These are phyloP conservation scores for Nakaseomyces bracarensis DNA, from an alignment of 1,139 yeast species.

Conservation along the genomic window DNA sequence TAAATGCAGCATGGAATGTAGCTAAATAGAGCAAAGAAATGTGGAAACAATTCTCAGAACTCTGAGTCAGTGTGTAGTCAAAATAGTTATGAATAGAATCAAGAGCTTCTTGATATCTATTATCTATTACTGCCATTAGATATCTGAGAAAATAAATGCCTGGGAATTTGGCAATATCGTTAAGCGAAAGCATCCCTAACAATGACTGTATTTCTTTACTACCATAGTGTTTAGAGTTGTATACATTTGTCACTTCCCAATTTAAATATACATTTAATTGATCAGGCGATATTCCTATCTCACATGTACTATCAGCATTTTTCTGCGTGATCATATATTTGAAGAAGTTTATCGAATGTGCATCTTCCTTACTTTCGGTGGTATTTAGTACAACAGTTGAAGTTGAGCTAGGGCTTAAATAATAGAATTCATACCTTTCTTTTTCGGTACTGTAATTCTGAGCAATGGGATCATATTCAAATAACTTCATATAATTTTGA, in stretches of 20 bases:
- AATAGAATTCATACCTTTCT: background rate
- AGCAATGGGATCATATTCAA: background rate
- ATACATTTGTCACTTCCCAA: constrained; percentile 5
- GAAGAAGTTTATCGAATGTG: background rate
- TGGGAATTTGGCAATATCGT: constrained; percentile 50
- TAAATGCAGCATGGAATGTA: constrained; percentile 66
- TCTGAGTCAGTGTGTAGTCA: constrained; percentile 68
- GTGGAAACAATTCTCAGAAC: constrained; percentile 37
- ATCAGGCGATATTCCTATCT: background rate
- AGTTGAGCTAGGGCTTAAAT: background rate
- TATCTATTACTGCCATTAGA: constrained; percentile 50
- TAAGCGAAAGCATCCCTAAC: constrained; percentile 43
- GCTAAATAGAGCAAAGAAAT: constrained; percentile 77
- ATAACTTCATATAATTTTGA: constrained; percentile 8
- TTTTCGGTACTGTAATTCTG: background rate
- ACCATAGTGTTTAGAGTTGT: background rate
- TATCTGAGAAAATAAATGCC: constrained; percentile 58
- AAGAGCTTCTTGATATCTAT: constrained; percentile 68
- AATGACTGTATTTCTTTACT: constrained; percentile 28
- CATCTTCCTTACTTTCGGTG: background rate
- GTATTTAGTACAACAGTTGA: constrained; percentile 1
- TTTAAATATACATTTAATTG: background rate
- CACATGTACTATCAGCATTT: background rate
- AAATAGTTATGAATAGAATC: constrained; percentile 70
- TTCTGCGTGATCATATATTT: background rate